These are phyloP conservation scores for Phytophthora fragariaefolia DNA, from an alignment of 352 stramenopile species.

Conservation along the genomic window DNA sequence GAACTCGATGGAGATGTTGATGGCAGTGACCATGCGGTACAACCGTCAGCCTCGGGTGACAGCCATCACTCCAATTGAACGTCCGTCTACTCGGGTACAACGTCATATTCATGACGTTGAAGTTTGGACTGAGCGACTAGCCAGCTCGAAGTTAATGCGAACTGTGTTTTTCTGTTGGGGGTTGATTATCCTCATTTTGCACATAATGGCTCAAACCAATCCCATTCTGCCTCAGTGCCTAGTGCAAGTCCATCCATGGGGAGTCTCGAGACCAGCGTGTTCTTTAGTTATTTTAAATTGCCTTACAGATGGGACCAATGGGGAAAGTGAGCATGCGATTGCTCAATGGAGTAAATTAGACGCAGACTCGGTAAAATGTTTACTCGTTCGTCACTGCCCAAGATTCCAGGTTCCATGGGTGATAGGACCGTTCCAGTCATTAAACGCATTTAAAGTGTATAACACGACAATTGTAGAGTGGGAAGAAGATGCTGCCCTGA, in stretches of 20 bases:
- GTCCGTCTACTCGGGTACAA: neutral
- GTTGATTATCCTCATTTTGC: constrained; percentile 27
- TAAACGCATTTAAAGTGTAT: constrained; percentile 36
- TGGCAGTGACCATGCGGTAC: constrained; percentile 13
- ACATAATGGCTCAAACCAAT: constrained; percentile 30
- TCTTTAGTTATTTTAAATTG: constrained; percentile 39
- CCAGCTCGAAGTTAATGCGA: constrained; percentile 21
- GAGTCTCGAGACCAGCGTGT: constrained; percentile 28
- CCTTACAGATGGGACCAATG: constrained; percentile 19
- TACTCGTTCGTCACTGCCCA: constrained; percentile 35
- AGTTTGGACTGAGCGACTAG: constrained; percentile 19
- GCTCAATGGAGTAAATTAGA: constrained; percentile 28
- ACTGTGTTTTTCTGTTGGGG: constrained; percentile 39
- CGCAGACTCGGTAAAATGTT: constrained; percentile 12
- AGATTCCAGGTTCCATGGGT: constrained; percentile 25
- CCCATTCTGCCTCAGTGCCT: constrained; percentile 34
- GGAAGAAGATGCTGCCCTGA: constrained; percentile 29
- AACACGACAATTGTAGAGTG: constrained; percentile 40
- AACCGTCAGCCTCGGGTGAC: neutral
- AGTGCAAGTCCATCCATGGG: constrained; percentile 38
- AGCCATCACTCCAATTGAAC: constrained; percentile 21
- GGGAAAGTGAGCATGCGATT: constrained; percentile 10
- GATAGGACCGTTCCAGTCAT: constrained; percentile 15
- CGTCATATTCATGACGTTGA: neutral
- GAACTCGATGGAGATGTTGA: constrained; percentile 36